Percentiles rank a stretch among this genome's conserved stretches.
Conservation (phyloP, 768 basidiomycete species). For the Auricularia heimuer region DNA sequence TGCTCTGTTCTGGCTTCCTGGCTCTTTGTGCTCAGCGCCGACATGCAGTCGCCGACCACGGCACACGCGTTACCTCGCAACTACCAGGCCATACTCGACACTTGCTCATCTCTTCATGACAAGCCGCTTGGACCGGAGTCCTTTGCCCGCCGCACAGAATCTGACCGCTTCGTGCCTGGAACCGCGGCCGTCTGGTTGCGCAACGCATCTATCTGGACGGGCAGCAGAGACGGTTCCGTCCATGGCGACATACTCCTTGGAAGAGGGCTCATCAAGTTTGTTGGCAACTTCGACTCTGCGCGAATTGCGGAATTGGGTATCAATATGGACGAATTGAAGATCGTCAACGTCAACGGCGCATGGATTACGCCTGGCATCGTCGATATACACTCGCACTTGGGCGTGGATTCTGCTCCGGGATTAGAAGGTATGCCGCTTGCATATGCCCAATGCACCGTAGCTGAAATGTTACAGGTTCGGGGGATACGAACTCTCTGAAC, state of each 20-base stretch:
- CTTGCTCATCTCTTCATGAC: slow-evolving; percentile 10
- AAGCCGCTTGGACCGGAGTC: slow-evolving; percentile 11
- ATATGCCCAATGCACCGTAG: no score
- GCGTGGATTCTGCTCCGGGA: slow-evolving; percentile 39
- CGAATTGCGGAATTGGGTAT: slow-evolving; percentile 21
- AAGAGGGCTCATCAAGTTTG: slow-evolving; percentile 53
- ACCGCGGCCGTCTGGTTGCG: slow-evolving; percentile 55
- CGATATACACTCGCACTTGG: slow-evolving; percentile 62
- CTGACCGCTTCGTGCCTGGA: slow-evolving; percentile 57
- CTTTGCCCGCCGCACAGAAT: slow-evolving; percentile 24
- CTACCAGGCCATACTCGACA: not conserved
- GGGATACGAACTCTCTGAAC: slow-evolving; percentile 47
- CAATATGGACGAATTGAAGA: slow-evolving; percentile 25
- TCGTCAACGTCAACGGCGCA: slow-evolving; percentile 53
- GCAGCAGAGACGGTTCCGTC: slow-evolving; percentile 53
- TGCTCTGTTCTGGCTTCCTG: not conserved
- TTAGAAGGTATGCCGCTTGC: slow-evolving; percentile 30
- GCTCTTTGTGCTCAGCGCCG: not conserved
- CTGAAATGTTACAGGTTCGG: slow-evolving; percentile 5
- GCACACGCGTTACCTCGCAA: slow-evolving; percentile 7
- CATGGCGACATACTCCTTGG: slow-evolving; percentile 60
- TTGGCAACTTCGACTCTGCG: slow-evolving; percentile 35
- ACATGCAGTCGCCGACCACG: slow-evolving; percentile 46
- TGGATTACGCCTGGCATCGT: slow-evolving; percentile 46
- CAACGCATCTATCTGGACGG: slow-evolving; percentile 83